These are phyloP conservation scores for Sophora flavescens DNA, from an alignment of 306 rosid genomes.

Conservation along the genomic window DNA sequence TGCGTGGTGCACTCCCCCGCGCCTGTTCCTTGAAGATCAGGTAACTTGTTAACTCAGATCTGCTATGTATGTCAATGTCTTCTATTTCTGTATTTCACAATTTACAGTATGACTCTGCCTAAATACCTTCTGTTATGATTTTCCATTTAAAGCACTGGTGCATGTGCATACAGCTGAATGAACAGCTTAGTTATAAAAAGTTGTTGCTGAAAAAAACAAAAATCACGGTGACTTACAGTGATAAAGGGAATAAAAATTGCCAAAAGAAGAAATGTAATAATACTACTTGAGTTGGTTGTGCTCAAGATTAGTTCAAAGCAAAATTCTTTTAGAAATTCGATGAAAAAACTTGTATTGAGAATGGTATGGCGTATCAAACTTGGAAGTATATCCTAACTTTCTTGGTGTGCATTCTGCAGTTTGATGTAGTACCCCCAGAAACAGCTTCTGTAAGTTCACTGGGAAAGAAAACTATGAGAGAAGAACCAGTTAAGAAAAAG, in stretches of 20 bases:
- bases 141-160: neutral
- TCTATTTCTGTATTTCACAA: constrained; percentile 7
- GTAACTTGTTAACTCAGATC: constrained; percentile 49
- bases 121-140: constrained; percentile 13
- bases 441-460: constrained; percentile 82
- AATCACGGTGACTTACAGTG: neutral
- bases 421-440: constrained; percentile 97
- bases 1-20: constrained; percentile 99
- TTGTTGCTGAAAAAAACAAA: constrained; percentile 1
- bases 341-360: constrained; percentile 8
- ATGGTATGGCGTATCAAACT: constrained; percentile 1
- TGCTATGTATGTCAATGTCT: constrained; percentile 17
- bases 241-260: neutral
- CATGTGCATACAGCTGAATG: constrained; percentile 15
- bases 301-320: neutral
- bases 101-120: constrained; percentile 3
- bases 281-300: neutral
- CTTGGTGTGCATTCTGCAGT: constrained; percentile 57
- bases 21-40: constrained; percentile 94
- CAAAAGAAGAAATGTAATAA: neutral
- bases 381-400: constrained; percentile 8
- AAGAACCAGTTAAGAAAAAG: constrained; percentile 74
- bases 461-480: constrained; percentile 69
- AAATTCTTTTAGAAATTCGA: neutral
- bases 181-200: neutral